These are phyloP conservation scores for Bonnemaisonia californica DNA, from an alignment of 31 red algal genomes.

Conservation along the genomic window DNA sequence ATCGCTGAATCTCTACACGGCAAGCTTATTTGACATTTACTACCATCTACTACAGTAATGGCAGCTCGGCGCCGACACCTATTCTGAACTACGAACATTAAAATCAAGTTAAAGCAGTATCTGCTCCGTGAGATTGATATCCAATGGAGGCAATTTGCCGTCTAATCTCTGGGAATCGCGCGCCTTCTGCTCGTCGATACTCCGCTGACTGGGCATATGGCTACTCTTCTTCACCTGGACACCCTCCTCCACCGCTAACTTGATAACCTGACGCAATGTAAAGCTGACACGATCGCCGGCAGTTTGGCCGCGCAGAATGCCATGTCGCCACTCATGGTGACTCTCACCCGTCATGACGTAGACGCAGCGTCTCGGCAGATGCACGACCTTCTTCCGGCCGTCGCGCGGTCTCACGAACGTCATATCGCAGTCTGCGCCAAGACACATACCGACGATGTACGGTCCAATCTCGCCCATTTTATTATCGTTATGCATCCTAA, in stretches of 20 bases:
- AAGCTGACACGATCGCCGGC: constrained; percentile 52
- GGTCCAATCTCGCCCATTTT: constrained; percentile 71
- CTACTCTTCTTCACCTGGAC: constrained; percentile 58
- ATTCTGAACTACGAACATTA: too few relatives aligned
- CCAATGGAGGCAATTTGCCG: not conserved
- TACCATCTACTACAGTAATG: too few relatives aligned
- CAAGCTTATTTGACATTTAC: too few relatives aligned
- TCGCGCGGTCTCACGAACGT: constrained; percentile 56
- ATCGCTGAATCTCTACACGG: too few relatives aligned
- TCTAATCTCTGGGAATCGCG: constrained; percentile 21
- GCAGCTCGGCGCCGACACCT: too few relatives aligned
- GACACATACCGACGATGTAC: constrained; percentile 70
- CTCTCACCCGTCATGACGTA: constrained; percentile 77
- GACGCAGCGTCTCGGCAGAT: constrained; percentile 54
- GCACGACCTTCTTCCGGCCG: constrained; percentile 35
- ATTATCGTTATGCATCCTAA: constrained; percentile 76
- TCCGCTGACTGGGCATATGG: constrained; percentile 44
- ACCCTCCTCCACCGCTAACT: constrained; percentile 55
- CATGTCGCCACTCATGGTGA: constrained; percentile 72
- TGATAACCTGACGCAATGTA: constrained; percentile 51
- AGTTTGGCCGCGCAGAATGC: constrained; percentile 61
- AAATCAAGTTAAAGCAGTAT: too few relatives aligned
- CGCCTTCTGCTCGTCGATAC: constrained; percentile 28
- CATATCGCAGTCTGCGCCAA: constrained; percentile 55
- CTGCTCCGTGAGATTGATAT: not conserved